These are phyloP conservation scores for Aureobasidium subglaciale DNA, from an alignment of 2,329 filamentous ascomycete species.

Conservation along the genomic window DNA sequence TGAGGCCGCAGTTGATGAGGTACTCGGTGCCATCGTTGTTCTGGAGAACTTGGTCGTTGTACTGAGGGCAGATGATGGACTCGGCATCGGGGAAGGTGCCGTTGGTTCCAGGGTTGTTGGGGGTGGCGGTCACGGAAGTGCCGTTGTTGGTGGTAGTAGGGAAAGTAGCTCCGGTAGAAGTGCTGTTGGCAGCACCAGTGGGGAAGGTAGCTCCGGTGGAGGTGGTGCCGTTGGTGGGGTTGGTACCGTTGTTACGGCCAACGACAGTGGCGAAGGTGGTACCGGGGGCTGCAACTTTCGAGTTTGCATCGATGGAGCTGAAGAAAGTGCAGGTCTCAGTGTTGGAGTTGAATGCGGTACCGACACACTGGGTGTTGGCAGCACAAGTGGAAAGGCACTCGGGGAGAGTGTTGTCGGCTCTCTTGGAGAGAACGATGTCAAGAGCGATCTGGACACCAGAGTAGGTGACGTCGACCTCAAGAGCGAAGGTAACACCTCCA, in stretches of 20 bases:
- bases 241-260: not conserved
- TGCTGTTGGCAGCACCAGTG: not conserved
- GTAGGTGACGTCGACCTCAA: not conserved
- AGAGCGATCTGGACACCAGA: not conserved
- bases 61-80: not conserved
- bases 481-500: not conserved
- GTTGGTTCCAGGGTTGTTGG: not conserved
- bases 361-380: not conserved
- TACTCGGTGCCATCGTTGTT: not conserved
- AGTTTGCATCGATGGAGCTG: not conserved
- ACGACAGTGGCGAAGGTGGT: slow-evolving; percentile 1
- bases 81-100: not conserved
- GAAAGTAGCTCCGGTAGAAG: not conserved
- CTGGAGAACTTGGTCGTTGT: not conserved
- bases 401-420: not conserved
- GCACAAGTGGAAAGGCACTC: slow-evolving; percentile 7
- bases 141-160: slow-evolving; percentile 3
- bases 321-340: not conserved
- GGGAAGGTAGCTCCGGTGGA: not conserved
- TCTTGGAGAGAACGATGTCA: not conserved
- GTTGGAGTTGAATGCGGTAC: slow-evolving; percentile 8
- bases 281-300: not conserved
- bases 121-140: not conserved
- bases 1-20: not conserved
- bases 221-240: not conserved